These are phyloP conservation scores for Fusarium protoensiforme DNA, from an alignment of 2,329 filamentous ascomycete species.

Conservation along the genomic window DNA sequence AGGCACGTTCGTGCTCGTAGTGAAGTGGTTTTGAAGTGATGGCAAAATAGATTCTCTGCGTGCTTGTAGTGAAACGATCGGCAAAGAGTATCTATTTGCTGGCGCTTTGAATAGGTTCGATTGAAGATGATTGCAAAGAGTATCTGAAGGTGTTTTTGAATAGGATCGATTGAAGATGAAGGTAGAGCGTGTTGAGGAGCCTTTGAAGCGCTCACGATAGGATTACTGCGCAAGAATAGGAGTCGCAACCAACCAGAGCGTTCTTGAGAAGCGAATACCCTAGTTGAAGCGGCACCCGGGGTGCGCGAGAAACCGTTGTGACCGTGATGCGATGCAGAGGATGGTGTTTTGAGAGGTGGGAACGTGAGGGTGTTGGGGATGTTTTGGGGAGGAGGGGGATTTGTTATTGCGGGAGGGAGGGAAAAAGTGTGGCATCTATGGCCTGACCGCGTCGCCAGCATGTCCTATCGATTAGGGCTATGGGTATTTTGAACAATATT, in stretches of 20 bases:
- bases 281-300: background rate
- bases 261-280: background rate
- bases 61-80: background rate
- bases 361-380: background rate
- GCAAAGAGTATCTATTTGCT: background rate
- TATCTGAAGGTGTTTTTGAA: background rate
- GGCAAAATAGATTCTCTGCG: background rate
- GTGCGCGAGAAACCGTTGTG: conserved; percentile 5
- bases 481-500: background rate
- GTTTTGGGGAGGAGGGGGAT: background rate
- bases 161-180: background rate
- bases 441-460: background rate
- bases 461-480: background rate
- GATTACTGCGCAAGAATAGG: background rate
- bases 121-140: background rate
- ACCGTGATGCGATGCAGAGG: conserved; percentile 4
- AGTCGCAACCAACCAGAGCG: background rate
- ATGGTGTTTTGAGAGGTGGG: background rate
- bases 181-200: background rate
- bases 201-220: background rate
- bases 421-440: background rate
- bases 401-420: background rate
- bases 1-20: background rate
- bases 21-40: background rate
- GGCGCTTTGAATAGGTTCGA: background rate